These are phyloP conservation scores for Pugionium dolabratum DNA, from an alignment of 345 rosid genomes.

Conservation along the genomic window DNA sequence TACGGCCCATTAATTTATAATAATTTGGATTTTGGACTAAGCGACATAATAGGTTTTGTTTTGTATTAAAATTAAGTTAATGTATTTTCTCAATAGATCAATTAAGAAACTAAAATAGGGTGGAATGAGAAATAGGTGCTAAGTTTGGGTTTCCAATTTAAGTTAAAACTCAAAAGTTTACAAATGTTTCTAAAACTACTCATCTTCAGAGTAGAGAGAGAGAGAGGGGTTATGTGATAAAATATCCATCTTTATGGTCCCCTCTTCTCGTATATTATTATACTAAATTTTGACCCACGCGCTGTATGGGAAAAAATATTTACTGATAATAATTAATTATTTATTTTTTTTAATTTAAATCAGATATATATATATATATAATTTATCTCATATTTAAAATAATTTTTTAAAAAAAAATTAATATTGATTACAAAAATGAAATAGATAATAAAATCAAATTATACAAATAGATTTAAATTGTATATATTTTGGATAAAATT, in stretches of 20 bases:
- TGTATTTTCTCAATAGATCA: background rate
- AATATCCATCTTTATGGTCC: slow-evolving; percentile 32
- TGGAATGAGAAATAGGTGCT: slow-evolving; percentile 8
- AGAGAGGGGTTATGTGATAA: slow-evolving; percentile 35
- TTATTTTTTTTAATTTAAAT: no score
- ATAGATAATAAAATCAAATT: no score
- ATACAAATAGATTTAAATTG: no score
- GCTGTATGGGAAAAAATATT: no score
- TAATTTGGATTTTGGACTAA: background rate
- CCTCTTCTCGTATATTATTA: slow-evolving; percentile 29
- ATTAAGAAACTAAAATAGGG: background rate
- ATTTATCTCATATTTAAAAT: no score
- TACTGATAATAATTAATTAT: no score
- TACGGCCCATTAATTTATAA: slow-evolving; percentile 12
- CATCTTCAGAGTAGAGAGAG: slow-evolving; percentile 33
- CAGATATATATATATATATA: no score
- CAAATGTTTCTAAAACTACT: background rate
- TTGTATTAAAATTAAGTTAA: no score
- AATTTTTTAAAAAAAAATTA: no score
- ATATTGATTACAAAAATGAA: no score
- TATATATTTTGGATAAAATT: no score
- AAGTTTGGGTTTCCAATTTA: background rate
- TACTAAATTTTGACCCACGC: no score
- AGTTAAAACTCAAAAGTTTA: background rate
- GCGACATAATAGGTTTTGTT: background rate